Base-by-base conservation (phyloP, 208 protist genomes). In the Wallacemonas rigidus region DNA sequence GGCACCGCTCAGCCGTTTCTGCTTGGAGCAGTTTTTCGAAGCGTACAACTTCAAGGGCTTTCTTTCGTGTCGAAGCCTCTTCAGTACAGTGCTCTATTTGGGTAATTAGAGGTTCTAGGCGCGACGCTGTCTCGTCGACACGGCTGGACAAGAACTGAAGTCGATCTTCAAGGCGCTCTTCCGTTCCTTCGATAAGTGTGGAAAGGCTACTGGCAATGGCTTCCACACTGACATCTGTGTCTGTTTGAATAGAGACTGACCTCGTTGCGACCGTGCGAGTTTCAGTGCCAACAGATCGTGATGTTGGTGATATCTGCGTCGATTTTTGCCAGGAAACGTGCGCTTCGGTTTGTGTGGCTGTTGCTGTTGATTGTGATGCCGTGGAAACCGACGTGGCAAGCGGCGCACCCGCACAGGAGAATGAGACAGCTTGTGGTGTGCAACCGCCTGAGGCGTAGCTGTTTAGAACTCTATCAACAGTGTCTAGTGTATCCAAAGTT, bases 391-490 rank as follows among this genome's bases (percentile, higher is more conserved):
- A 15, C 1, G 3, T 41, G 56, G 56, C 4, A 50, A 50, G 12
- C 45, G 45, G 12, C 12, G 45, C 45, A 50, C 8, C 45, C 45
- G 6, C 12, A 50, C 45, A 50, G 45, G 45, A 50, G 12, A 12
- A 50, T 6, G 45, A 14, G 45, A 26, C 45, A 50, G 45, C 12
- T 8, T 58, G 11, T 0, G 53, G 14, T 36, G 14, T n/a, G 53
- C 11, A 58, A 15, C 9, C 14, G 53, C 9, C 6, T 0, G 56
- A 43, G 14, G 44, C 57, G 74, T 73, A 76, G 63, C 55, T 6
- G 44, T 55, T 69, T 26, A 75, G 53, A 48, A 80, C n/a, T 72
- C 76, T 62, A 63, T 76, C 26, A 70, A 72, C 57, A 76, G 48
- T 54, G 65, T 71, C 56, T 60, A 65, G 70, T 44, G 74, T 80